Base-by-base conservation (phyloP, 345 rosid species). In the Salix arbutifolia region DNA sequence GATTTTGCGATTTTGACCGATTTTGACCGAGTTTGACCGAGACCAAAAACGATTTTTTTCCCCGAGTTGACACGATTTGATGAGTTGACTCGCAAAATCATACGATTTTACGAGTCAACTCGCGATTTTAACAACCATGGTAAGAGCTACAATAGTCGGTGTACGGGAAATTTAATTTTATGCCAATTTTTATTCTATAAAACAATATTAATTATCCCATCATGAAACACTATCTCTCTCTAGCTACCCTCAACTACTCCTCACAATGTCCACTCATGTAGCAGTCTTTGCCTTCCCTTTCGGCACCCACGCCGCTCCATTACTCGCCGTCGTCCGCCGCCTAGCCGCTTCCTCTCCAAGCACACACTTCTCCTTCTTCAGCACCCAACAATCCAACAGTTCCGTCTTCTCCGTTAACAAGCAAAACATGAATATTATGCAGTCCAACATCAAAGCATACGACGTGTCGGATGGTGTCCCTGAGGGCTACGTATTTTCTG, bases 221-320 rank as follows among this genome's bases (percentile, higher is more conserved):
- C 35, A 33, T 31, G 4, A 31, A 16, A 48, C 53, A 14, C 53
- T 21, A 17, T 16, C 53, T 48, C 53, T 48, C 53, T 48, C 5
- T 31, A 4, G 0, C 33, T 31, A 4, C 5, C 5, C 53, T 48
- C 53, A 48, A 16, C 4, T 48, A 17, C 56, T 1, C 56, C 19
- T 50, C 1, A 50, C 19, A 17, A 50, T 50, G 56, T 31, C 19
- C n/a, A 11, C 21, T 52, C 89, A 86, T 35, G 81, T 85, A 1
- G 91, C 82, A 0, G 84, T 81, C 56, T 70, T 88, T 2, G 82
- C 88, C 19, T 86, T 88, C 76, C 91, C 91, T 16, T 83, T 85
- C 73, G 25, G 80, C 67, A 61, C 85, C 71, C 89, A 88, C 21
- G 85, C 84, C 0, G 81, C 81, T 25, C 74, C 87, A 9, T 84